These are phyloP conservation scores for Naganishia friedmannii DNA, from an alignment of 768 basidiomycete species.

Conservation along the genomic window DNA sequence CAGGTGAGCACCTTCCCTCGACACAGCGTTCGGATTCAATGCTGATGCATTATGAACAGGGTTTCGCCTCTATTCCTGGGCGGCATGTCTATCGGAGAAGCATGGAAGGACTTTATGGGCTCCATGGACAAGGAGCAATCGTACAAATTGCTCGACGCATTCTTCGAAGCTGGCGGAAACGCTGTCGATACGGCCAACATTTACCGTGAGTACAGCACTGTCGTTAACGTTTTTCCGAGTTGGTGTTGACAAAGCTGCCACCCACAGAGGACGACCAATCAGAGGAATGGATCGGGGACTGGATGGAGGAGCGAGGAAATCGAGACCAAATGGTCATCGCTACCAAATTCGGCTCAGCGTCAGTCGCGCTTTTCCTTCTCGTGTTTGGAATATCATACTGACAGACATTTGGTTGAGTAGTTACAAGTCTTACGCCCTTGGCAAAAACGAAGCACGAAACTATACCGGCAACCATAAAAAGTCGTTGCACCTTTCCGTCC, in stretches of 20 bases:
- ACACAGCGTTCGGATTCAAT: no score
- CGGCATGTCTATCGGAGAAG: constrained; percentile 45
- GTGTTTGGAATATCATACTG: background rate
- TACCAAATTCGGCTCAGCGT: constrained; percentile 36
- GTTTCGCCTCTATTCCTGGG: constrained; percentile 49
- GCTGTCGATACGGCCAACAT: constrained; percentile 58
- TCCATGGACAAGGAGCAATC: constrained; percentile 34
- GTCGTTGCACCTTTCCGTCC: constrained; percentile 53
- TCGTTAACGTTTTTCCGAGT: background rate
- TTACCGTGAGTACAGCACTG: constrained; percentile 55
- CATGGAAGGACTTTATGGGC: constrained; percentile 49
- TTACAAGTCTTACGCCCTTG: constrained; percentile 17
- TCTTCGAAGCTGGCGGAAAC: constrained; percentile 56
- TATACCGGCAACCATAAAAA: constrained; percentile 59
- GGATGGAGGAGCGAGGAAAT: constrained; percentile 55
- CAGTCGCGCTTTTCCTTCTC: background rate
- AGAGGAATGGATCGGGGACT: constrained; percentile 60
- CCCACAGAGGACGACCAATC: constrained; percentile 58
- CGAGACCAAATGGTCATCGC: constrained; percentile 58
- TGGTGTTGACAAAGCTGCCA: no score
- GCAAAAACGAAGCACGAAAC: constrained; percentile 39
- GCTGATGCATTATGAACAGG: background rate
- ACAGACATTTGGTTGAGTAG: background rate
- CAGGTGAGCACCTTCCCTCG: background rate
- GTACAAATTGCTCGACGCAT: constrained; percentile 34